Percentiles rank a stretch among this genome's conserved stretches.
These are phyloP conservation scores for Curvularia verruculosa DNA, from an alignment of 2,329 filamentous ascomycete species.

Conservation along the genomic window DNA sequence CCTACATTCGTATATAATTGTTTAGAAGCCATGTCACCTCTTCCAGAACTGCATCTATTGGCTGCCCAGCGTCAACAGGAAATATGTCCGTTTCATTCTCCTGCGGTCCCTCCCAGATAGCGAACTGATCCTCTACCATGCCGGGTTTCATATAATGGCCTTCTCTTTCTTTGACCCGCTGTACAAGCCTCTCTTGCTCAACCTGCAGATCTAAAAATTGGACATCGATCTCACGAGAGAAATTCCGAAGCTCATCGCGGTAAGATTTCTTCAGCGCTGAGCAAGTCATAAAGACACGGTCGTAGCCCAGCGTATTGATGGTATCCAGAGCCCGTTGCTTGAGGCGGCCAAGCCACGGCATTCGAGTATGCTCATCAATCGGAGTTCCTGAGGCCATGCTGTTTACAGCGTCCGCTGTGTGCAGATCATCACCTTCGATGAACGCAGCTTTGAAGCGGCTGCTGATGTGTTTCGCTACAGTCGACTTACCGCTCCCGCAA, in stretches of 20 bases:
- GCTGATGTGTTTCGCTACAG: constrained; percentile 44
- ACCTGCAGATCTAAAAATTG: constrained; percentile 50
- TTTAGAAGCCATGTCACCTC: neutral
- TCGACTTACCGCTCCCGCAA: constrained; percentile 53
- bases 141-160: constrained; percentile 48
- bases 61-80: constrained; percentile 33
- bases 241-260: constrained; percentile 41
- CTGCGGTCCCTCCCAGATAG: constrained; percentile 36
- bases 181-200: constrained; percentile 33
- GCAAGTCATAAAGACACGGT: constrained; percentile 42
- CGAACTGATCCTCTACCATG: constrained; percentile 48
- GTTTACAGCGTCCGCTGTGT: constrained; percentile 43
- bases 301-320: neutral
- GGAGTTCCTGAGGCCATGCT: constrained; percentile 41
- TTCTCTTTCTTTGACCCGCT: constrained; percentile 35
- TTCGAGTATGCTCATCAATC: constrained; percentile 19
- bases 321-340: constrained; percentile 1
- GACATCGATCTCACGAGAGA: constrained; percentile 24
- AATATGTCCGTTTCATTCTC: constrained; percentile 46
- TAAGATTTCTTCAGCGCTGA: constrained; percentile 49
- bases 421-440: constrained; percentile 53
- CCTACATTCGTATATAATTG: neutral
- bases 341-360: constrained; percentile 3
- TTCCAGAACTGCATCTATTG: constrained; percentile 6
- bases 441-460: constrained; percentile 39